phyloP scores from a whole-genome alignment of 2,329 filamentous ascomycete genomes.

The Helotiales sp. region DNA sequence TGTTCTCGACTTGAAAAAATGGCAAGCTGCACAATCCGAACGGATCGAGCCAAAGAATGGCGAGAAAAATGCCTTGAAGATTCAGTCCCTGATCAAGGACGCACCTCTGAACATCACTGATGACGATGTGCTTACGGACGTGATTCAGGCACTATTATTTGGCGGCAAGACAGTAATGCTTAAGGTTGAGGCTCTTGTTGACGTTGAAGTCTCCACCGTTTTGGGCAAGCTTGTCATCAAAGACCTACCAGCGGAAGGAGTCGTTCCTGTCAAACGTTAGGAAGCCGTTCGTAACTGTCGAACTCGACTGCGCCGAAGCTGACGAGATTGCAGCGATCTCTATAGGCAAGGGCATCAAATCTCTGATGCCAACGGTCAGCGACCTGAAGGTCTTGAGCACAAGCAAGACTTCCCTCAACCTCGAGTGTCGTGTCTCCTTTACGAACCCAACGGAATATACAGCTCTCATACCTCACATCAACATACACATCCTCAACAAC shows the following conservation, averaged over 20 bases:
- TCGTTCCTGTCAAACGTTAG: conserved; percentile 92
- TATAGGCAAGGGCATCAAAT: conserved; percentile 47
- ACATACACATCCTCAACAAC: conserved; percentile 74
- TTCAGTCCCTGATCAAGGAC: conserved; percentile 74
- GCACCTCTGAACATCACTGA: conserved; percentile 84
- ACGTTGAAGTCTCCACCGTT: conserved; percentile 78
- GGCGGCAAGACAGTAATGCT: conserved; percentile 68
- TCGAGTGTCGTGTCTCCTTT: conserved; percentile 75
- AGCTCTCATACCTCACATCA: conserved; percentile 76
- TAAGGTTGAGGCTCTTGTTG: conserved; percentile 75
- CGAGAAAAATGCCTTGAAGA: conserved; percentile 64
- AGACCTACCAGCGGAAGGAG: conserved; percentile 80
- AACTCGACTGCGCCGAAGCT: conserved; percentile 34
- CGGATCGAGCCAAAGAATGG: conserved; percentile 57
- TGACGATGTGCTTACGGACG: conserved; percentile 72
- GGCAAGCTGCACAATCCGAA: conserved; percentile 84
- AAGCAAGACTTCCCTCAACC: conserved; percentile 65
- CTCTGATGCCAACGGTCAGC: conserved; percentile 62
- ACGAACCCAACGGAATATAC: conserved; percentile 91
- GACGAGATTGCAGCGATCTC: conserved; percentile 54
- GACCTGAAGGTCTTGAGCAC: conserved; percentile 74
- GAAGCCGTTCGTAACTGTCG: conserved; percentile 53
- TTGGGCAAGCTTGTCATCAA: conserved; percentile 80
- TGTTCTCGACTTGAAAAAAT: conserved; percentile 73
- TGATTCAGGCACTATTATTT: conserved; percentile 81